Conservation (phyloP, 768 basidiomycete species). For the Rhizopogon vulgaris region DNA sequence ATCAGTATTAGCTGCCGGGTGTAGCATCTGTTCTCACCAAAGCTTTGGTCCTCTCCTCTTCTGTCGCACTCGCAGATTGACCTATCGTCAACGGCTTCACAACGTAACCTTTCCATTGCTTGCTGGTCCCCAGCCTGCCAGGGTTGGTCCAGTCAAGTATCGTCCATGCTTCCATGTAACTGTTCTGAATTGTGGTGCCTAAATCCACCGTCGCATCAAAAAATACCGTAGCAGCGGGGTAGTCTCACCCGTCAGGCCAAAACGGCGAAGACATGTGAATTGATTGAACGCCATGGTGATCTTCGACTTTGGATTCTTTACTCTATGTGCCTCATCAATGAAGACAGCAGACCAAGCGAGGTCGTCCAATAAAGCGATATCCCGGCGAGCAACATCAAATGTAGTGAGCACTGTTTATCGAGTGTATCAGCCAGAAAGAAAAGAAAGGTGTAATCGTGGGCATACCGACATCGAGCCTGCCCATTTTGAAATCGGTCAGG, state of each 20-base stretch:
- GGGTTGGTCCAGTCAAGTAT: slow-evolving; percentile 92
- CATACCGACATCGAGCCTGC: slow-evolving; percentile 80
- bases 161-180: slow-evolving; percentile 87
- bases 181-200: slow-evolving; percentile 72
- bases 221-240: not conserved
- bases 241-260: slow-evolving; percentile 70
- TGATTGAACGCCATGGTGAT: slow-evolving; percentile 65
- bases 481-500: slow-evolving; percentile 69
- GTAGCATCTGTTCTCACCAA: slow-evolving; percentile 29
- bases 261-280: slow-evolving; percentile 62
- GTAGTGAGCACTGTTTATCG: slow-evolving; percentile 64
- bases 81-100: slow-evolving; percentile 60
- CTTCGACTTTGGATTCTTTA: slow-evolving; percentile 73
- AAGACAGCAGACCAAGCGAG: slow-evolving; percentile 69
- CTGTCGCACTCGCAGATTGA: slow-evolving; percentile 60
- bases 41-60: slow-evolving; percentile 53
- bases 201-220: slow-evolving; percentile 3
- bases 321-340: slow-evolving; percentile 86
- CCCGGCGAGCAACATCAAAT: slow-evolving; percentile 66
- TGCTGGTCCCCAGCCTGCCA: slow-evolving; percentile 60
- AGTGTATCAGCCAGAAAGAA: not conserved
- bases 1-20: not conserved
- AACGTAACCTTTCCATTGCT: slow-evolving; percentile 75
- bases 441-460: not conserved
- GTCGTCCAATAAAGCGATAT: slow-evolving; percentile 63